Conservation (phyloP, 805 yeast genomes). For the Teunomyces pallodes region DNA sequence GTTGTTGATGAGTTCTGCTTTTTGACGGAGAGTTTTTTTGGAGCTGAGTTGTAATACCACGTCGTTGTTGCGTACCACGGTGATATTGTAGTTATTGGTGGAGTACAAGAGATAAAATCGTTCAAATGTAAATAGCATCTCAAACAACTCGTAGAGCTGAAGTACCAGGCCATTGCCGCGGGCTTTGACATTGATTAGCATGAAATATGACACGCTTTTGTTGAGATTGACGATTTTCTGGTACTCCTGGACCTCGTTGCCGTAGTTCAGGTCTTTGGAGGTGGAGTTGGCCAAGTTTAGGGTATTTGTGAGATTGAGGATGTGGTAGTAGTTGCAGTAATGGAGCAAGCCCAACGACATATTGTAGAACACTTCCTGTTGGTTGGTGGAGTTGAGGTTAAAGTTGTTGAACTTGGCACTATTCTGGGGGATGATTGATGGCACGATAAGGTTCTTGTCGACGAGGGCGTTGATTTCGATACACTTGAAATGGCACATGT, state of each 20-base stretch:
- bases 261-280: slow-evolving; percentile 13
- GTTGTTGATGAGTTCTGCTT: slow-evolving; percentile 7
- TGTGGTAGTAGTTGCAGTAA: slow-evolving; percentile 30
- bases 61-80: slow-evolving; percentile 12
- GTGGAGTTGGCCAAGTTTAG: slow-evolving; percentile 10
- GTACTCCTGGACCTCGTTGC: slow-evolving; percentile 25
- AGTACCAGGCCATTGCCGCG: slow-evolving; percentile 16
- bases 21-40: slow-evolving; percentile 4
- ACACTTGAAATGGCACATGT: slow-evolving; percentile 24
- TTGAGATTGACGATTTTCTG: slow-evolving; percentile 28
- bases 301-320: slow-evolving; percentile 25
- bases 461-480: slow-evolving; percentile 26
- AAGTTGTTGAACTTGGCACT: slow-evolving; percentile 6
- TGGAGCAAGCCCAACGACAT: slow-evolving; percentile 26
- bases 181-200: slow-evolving; percentile 26
- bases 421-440: slow-evolving; percentile 13
- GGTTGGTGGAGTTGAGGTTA: slow-evolving; percentile 16
- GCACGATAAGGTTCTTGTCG: slow-evolving; percentile 20
- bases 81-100: slow-evolving; percentile 14
- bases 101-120: slow-evolving; percentile 16
- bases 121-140: slow-evolving; percentile 27
- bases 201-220: slow-evolving; percentile 30
- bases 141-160: slow-evolving; percentile 32
- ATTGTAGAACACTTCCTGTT: slow-evolving; percentile 30
- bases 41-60: slow-evolving; percentile 10